phyloP scores from a whole-genome alignment of 495 filamentous ascomycete species.

The Penicillium turbatum region DNA sequence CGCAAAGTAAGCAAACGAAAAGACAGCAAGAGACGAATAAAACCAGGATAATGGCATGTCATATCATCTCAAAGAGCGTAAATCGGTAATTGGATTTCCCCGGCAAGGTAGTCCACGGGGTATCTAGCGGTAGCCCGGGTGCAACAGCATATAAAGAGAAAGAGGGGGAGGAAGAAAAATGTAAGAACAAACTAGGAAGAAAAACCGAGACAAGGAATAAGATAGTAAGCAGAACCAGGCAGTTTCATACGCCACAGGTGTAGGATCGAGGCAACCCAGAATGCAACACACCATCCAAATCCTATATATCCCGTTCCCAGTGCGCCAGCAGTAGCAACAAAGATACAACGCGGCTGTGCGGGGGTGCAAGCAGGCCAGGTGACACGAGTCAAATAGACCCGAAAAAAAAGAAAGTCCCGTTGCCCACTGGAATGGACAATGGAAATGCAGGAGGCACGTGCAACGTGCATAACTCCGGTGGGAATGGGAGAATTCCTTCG shows the following conservation, averaged over 20 bases:
- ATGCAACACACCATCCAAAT: slow-evolving; percentile 11
- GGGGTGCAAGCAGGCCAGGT: not conserved
- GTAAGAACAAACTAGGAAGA: not conserved
- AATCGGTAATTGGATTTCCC: slow-evolving; percentile 8
- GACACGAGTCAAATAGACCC: not conserved
- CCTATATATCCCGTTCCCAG: not conserved
- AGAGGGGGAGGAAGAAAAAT: not conserved
- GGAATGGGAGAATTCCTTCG: not conserved
- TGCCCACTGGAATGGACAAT: slow-evolving; percentile 7
- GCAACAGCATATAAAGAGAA: not conserved
- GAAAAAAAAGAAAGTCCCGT: slow-evolving; percentile 4
- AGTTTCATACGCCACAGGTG: slow-evolving; percentile 15
- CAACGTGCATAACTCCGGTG: not conserved
- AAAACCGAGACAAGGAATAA: not conserved
- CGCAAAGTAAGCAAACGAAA: not conserved
- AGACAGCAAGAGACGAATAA: not conserved
- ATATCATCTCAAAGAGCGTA: slow-evolving; percentile 10
- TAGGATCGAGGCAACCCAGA: not conserved
- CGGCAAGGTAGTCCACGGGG: slow-evolving; percentile 6
- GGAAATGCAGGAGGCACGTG: not conserved
- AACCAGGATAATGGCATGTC: not conserved
- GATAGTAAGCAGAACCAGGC: slow-evolving; percentile 1
- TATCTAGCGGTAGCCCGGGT: slow-evolving; percentile 12
- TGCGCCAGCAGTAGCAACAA: slow-evolving; percentile 11
- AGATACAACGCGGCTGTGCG: not conserved